phyloP scores from a whole-genome alignment of 208 protist species.

The Trichomonas gallinae region DNA sequence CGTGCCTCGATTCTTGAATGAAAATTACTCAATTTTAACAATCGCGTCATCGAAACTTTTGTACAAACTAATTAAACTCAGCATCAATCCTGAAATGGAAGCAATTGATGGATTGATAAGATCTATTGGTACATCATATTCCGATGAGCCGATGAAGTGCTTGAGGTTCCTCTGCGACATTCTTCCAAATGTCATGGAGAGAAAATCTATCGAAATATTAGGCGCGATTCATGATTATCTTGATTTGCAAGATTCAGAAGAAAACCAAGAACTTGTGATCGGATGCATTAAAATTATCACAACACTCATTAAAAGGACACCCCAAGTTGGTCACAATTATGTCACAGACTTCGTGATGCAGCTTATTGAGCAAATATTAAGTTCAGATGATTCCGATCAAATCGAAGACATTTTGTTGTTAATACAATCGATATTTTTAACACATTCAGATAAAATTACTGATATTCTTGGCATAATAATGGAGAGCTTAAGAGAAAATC shows the following conservation, averaged over 20 bases:
- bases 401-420: background rate
- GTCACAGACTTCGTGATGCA: background rate
- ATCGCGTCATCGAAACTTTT: background rate
- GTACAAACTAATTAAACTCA: background rate
- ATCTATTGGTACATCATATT: background rate
- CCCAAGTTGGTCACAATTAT: background rate
- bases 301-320: background rate
- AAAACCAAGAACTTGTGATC: background rate
- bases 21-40: background rate
- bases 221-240: background rate
- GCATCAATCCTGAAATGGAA: background rate
- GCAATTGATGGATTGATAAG: background rate
- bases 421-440: background rate
- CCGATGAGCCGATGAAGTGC: background rate
- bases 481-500: background rate
- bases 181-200: background rate
- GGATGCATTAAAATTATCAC: background rate
- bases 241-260: background rate
- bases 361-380: background rate
- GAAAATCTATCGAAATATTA: background rate
- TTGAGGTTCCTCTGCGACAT: background rate
- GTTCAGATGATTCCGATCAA: background rate
- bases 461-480: background rate
- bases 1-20: background rate
- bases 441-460: background rate